phyloP scores from a whole-genome alignment of 1,139 yeast genomes.

The Kazachstania sp. region DNA sequence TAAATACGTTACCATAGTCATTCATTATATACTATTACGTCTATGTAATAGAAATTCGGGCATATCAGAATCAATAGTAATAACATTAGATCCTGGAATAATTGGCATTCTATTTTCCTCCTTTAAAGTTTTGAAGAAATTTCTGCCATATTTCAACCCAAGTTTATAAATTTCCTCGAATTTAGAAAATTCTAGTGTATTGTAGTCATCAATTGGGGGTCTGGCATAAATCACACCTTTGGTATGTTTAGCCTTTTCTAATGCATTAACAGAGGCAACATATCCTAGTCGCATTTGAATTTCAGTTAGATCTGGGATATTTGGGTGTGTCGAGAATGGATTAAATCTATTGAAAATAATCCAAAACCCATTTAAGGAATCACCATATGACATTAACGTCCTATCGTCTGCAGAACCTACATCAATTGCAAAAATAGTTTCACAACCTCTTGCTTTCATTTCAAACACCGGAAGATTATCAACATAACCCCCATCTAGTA shows the following conservation, averaged over 20 bases:
- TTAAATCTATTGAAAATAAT: slow-evolving; percentile 82
- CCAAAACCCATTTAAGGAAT: slow-evolving; percentile 88
- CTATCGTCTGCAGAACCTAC: slow-evolving; percentile 93
- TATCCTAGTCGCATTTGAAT: slow-evolving; percentile 89
- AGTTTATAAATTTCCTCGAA: slow-evolving; percentile 83
- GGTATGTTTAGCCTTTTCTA: slow-evolving; percentile 75
- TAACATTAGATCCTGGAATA: slow-evolving; percentile 44
- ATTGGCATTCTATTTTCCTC: slow-evolving; percentile 48
- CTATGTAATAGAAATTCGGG: slow-evolving; percentile 36
- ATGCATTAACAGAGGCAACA: slow-evolving; percentile 89
- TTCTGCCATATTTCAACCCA: slow-evolving; percentile 69
- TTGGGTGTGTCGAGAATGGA: slow-evolving; percentile 79
- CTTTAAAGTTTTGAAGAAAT: slow-evolving; percentile 46
- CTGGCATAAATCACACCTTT: slow-evolving; percentile 86
- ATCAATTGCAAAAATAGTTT: slow-evolving; percentile 86
- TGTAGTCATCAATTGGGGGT: slow-evolving; percentile 89
- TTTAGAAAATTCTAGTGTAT: slow-evolving; percentile 84
- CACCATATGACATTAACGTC: slow-evolving; percentile 87
- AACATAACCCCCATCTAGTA: slow-evolving; percentile 91
- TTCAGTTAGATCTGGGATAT: slow-evolving; percentile 90
- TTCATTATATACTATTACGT: slow-evolving; percentile 50
- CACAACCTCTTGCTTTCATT: slow-evolving; percentile 84
- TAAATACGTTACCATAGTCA: not conserved
- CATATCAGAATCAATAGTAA: slow-evolving; percentile 9
- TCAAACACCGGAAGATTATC: slow-evolving; percentile 89